Evolutionary conservation across 345 rosid species (phyloP), one percentile per base, ranked within the genome.

Genomic region (Reutealis trisperma): DNA sequence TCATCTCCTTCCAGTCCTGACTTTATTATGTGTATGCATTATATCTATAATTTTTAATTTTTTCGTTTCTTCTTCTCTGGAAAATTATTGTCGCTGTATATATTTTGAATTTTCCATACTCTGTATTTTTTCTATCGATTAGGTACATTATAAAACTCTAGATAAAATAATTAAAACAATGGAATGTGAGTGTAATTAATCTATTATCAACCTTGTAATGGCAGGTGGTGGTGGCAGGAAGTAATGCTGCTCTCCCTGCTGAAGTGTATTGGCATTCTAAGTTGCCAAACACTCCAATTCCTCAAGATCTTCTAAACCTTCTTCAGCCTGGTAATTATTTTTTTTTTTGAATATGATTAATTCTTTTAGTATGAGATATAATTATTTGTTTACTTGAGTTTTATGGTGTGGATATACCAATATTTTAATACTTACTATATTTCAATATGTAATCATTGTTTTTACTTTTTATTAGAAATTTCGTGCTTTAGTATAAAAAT

Each of bases 221-320:
- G 32, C 65, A 54, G 37, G 32, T 22, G 37, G 5, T 27, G 37
- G 30, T 25, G 6, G 6, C 13, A 2, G 65, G 18, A 61, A 13
- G 19, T 14, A 12, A 61, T 13, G 65, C 65, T 24, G 25, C 41
- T 61, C 6, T 61, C 3, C 65, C 65, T 61, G 32, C 65, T 61
- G 65, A 61, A 14, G 41, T 22, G 34, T 61, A 61, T 25, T 61
- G 65, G 65, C 34, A 61, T 61, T 61, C 65, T 30, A 61, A 61
- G 65, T 61, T 61, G 24, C 65, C 65, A 25, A 27, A 61, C 37
- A 61, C 65, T 61, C 37, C 65, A 25, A 61, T 61, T 10, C 65
- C 65, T 7, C 18, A 24, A 24, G 65, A 61, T 12, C 34, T 61
- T 24, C 34, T 24, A 7, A 24, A 24, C 1, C 63, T 59, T 22